These are phyloP conservation scores for Penicillium verhagenii DNA, from an alignment of 495 filamentous ascomycete genomes.

Conservation along the genomic window DNA sequence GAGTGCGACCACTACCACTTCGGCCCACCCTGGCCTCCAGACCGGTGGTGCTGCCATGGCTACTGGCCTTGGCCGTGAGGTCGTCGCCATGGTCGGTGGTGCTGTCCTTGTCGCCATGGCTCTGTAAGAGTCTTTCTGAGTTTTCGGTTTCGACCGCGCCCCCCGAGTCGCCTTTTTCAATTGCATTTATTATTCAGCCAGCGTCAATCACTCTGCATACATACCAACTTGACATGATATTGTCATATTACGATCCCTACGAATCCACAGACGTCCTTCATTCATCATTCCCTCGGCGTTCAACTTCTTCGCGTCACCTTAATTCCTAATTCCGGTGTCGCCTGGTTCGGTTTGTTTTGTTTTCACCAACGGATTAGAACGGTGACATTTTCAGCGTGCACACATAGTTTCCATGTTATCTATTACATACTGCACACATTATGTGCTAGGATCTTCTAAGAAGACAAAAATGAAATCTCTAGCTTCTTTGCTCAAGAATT, in stretches of 20 bases:
- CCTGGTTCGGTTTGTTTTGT: not conserved
- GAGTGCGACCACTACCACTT: constrained; percentile 24
- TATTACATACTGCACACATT: not conserved
- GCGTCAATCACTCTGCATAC: constrained; percentile 11
- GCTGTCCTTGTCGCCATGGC: constrained; percentile 41
- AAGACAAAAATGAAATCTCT: not conserved
- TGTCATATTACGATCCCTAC: constrained; percentile 29
- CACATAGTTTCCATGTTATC: not conserved
- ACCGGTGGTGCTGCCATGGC: constrained; percentile 36
- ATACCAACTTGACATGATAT: constrained; percentile 4
- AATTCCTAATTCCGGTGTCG: not conserved
- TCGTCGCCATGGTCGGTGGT: constrained; percentile 45
- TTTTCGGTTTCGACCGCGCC: not conserved
- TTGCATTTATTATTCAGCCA: constrained; percentile 5
- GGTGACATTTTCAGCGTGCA: constrained; percentile 9
- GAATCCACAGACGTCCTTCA: constrained; percentile 24
- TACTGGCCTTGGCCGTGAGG: constrained; percentile 35
- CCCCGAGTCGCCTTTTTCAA: not conserved
- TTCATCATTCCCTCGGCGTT: constrained; percentile 18
- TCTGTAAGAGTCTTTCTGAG: constrained; percentile 19
- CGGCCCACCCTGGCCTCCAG: constrained; percentile 40
- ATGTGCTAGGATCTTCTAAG: not conserved
- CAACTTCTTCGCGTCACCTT: not conserved
- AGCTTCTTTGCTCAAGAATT: not conserved
- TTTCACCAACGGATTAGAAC: not conserved